Base-by-base conservation (phyloP, 2,329 filamentous ascomycete species). In the Gyromitra esculenta region DNA sequence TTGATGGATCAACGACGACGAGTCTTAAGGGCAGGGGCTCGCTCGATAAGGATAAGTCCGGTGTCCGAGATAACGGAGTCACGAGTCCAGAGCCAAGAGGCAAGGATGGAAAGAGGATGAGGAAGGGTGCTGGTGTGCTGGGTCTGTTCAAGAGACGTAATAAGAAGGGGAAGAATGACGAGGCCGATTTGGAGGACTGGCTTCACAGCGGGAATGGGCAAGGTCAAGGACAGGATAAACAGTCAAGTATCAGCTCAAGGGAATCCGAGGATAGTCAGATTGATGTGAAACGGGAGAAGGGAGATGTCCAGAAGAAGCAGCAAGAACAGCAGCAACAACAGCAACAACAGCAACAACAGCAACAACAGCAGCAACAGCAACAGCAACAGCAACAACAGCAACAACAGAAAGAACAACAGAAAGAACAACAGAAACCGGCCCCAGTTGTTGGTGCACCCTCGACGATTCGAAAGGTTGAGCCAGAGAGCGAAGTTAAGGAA, bases 81-180 rank as follows among this genome's bases (percentile, higher is more conserved):
- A 87, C 88, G 1, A 86, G 86, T 15, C 84, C 86, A 25, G 80
- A 79, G 3, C 92, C 94, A 54, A 89, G 88, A 81, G 84, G 77
- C 68, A 92, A 92, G 83, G 91, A 95, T 63, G 91, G 92, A 79
- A 92, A 91, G 84, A 92, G 90, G 82, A 91, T 88, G 77, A 91
- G 91, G 85, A 91, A 93, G 82, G 85, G 88, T 4, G 85, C 88
- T 4, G 82, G 82, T 63, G 92, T 92, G 88, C 87, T 93, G 81
- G 90, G 90, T 4, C 84, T 85, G 50, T 84, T 84, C 78, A 81
- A 81, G 72, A 81, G 81, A 60, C 77, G 79, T n/a, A 80, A 81
- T 69, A 81, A 73, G 59, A 79, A 80, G 60, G 79, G 81, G 2
- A 80, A 60, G 63, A 78, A 77, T n/a, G 77, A 81, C 25, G 80